phyloP scores from a whole-genome alignment of 345 rosid species.

The Gossypium mustelinum region DNA sequence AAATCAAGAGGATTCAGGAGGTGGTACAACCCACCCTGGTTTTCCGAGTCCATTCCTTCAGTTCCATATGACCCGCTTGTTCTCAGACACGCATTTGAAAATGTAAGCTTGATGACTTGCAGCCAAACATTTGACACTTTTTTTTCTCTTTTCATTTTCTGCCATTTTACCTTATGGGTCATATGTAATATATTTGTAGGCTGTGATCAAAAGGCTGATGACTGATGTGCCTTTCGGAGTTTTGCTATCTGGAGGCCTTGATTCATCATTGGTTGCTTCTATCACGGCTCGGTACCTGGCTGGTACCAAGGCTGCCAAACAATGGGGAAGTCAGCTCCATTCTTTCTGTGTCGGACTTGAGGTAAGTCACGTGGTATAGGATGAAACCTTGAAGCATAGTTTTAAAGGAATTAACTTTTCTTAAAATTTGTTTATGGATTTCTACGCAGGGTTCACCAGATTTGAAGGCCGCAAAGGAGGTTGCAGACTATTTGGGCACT shows the following conservation, averaged over 20 bases:
- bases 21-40: constrained; percentile 96
- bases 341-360: constrained; percentile 86
- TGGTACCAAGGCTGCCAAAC: constrained; percentile 60
- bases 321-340: constrained; percentile 86
- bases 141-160: neutral
- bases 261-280: constrained; percentile 85
- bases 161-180: neutral
- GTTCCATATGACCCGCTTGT: constrained; percentile 69
- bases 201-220: constrained; percentile 89
- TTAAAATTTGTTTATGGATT: neutral
- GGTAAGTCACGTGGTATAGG: constrained; percentile 30
- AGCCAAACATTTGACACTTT: neutral
- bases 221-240: constrained; percentile 93
- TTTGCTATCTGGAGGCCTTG: constrained; percentile 86
- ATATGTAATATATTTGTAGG: constrained; percentile 35
- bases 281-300: constrained; percentile 74
- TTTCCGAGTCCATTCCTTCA: constrained; percentile 57
- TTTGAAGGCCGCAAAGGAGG: constrained; percentile 78
- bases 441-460: constrained; percentile 71
- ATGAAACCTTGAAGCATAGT: neutral
- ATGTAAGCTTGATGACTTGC: constrained; percentile 36
- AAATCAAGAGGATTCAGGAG: constrained; percentile 56
- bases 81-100: constrained; percentile 64
- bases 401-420: neutral
- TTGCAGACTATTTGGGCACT: constrained; percentile 81